Base-by-base conservation (phyloP, 176 grass and related monocot species). In the Aegilops bicornis region DNA sequence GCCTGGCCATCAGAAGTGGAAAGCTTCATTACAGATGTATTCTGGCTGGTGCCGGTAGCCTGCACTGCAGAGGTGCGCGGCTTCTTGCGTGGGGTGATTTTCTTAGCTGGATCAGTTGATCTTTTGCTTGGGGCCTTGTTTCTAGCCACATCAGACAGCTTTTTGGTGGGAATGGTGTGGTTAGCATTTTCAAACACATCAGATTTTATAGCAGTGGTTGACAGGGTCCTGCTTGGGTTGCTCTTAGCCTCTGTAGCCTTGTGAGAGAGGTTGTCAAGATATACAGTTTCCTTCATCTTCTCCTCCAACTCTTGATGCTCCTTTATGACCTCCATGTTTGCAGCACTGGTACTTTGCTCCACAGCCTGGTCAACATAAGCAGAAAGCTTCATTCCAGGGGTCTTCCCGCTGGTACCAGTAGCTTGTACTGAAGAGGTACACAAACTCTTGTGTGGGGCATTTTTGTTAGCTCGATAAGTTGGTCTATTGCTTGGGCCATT, bases 261-360 rank as follows among this genome's bases (percentile, higher is more conserved):
- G 47, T 8, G 70, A 80, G 87, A 90, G 25, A 92, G 67, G 61
- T 87, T 89, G 16, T 93, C 87, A 59, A 97, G 50, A 63, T 90
- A 93, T 23, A 94, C 54, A 50, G 87, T 97, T 81, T 83, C 88
- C 52, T 84, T 88, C 31, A 94, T 86, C 66, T 90, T 93, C 10
- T 83, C 70, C 85, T 83, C 36, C 30, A 97, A 93, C 73, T 93
- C 89, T 27, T 69, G 78, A 82, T 91, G 93, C 19, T 35, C 48
- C 52, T 93, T 89, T 82, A 64, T 56, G n/a, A 48, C 82, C 54
- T 93, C 74, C 29, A 86, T 65, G 25, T 79, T 58, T 66, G 70
- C 50, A 52, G 52, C 0, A 1, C 52, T 71, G 62, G 47, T 71
- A 75, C 78, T 81, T 86, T 16, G 83, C 25, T 82, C 77, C 19